These are phyloP conservation scores for Annulohypoxylon nitens DNA, from an alignment of 495 filamentous ascomycete genomes.

Conservation along the genomic window DNA sequence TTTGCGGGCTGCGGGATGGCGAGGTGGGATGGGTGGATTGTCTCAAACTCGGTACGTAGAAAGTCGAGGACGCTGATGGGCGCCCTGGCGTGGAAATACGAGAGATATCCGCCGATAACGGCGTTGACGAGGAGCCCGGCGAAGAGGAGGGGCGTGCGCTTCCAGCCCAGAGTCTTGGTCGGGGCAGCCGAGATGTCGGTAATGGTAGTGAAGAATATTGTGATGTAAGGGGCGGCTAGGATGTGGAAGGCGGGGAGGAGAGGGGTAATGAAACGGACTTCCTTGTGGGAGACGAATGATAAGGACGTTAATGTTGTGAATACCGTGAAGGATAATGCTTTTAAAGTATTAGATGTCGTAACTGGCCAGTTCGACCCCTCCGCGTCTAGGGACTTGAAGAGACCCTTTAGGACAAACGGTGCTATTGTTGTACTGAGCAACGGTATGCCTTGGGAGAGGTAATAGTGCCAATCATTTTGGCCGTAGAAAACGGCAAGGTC, in stretches of 20 bases:
- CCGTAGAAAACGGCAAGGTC: conserved; percentile 93
- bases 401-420: conserved; percentile 76
- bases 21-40: conserved; percentile 57
- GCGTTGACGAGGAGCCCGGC: conserved; percentile 75
- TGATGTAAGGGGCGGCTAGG: conserved; percentile 75
- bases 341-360: conserved; percentile 58
- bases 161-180: conserved; percentile 48
- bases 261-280: conserved; percentile 97
- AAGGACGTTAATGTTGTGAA: conserved; percentile 72
- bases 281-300: conserved; percentile 91
- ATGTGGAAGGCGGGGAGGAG: conserved; percentile 88
- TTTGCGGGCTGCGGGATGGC: conserved; percentile 45
- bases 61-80: conserved; percentile 77
- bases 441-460: conserved; percentile 88
- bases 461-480: conserved; percentile 92
- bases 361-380: conserved; percentile 49
- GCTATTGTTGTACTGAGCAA: conserved; percentile 87
- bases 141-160: conserved; percentile 66
- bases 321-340: conserved; percentile 72
- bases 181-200: conserved; percentile 36
- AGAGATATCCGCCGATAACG: conserved; percentile 78
- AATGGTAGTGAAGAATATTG: conserved; percentile 70
- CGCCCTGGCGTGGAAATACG: conserved; percentile 82
- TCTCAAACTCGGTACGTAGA: conserved; percentile 78
- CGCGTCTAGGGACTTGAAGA: conserved; percentile 65